phyloP scores from a whole-genome alignment of 805 yeast species.

The Yarrowia divulgata region DNA sequence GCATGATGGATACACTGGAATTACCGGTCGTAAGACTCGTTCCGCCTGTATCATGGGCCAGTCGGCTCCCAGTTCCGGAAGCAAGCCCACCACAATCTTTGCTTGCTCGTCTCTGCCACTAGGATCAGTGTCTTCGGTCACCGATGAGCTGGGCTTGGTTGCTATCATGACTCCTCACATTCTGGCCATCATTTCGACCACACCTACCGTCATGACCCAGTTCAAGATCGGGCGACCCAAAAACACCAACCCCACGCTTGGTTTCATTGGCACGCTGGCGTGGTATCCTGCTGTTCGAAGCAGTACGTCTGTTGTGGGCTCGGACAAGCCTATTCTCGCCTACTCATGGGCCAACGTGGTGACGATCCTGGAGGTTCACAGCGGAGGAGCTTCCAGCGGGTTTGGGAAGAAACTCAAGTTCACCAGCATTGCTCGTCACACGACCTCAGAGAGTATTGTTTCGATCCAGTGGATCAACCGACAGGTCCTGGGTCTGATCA shows the following conservation, averaged over 20 bases:
- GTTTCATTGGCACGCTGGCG: slow-evolving; percentile 57
- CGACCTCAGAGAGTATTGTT: slow-evolving; percentile 59
- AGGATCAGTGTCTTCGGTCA: slow-evolving; percentile 61
- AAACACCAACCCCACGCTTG: slow-evolving; percentile 47
- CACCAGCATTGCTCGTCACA: slow-evolving; percentile 55
- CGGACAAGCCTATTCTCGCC: slow-evolving; percentile 55
- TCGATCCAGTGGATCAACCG: slow-evolving; percentile 61
- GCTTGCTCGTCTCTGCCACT: slow-evolving; percentile 63
- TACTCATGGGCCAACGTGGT: slow-evolving; percentile 72
- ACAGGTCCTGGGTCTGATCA: slow-evolving; percentile 53
- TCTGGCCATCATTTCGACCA: slow-evolving; percentile 62
- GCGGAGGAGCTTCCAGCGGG: slow-evolving; percentile 41
- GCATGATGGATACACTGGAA: slow-evolving; percentile 67
- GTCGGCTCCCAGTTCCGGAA: slow-evolving; percentile 39
- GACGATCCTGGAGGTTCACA: slow-evolving; percentile 61
- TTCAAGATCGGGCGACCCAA: slow-evolving; percentile 61
- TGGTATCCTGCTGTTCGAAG: slow-evolving; percentile 67
- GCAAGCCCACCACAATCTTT: slow-evolving; percentile 49
- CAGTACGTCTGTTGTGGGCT: not conserved
- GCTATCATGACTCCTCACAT: slow-evolving; percentile 64
- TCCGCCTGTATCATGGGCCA: slow-evolving; percentile 55
- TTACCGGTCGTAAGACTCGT: slow-evolving; percentile 59
- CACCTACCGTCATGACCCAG: slow-evolving; percentile 61
- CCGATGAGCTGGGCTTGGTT: slow-evolving; percentile 65
- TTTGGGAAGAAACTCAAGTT: slow-evolving; percentile 49